Evolutionary conservation across 352 stramenopile genomes (phyloP).

Genomic region (Phytophthora litchii): DNA sequence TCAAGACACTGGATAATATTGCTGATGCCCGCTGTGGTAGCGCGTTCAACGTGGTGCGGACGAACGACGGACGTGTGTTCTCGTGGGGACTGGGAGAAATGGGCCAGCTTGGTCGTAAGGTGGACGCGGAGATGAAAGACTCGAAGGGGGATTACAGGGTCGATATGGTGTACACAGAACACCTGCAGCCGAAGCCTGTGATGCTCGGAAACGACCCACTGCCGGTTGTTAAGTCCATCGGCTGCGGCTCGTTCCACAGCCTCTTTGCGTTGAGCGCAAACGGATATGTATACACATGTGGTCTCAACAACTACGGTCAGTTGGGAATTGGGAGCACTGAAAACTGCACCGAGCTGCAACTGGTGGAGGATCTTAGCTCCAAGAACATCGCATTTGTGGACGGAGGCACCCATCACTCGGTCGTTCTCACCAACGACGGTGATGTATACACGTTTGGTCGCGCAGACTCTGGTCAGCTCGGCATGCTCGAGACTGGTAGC

Average conservation of each 20-base stretch:
- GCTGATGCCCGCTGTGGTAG: slow-evolving; percentile 86
- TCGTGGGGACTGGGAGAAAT: slow-evolving; percentile 93
- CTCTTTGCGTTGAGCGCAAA: slow-evolving; percentile 68
- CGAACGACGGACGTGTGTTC: slow-evolving; percentile 86
- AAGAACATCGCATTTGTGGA: slow-evolving; percentile 82
- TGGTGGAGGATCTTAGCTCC: slow-evolving; percentile 73
- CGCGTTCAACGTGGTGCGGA: slow-evolving; percentile 86
- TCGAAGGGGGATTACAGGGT: slow-evolving; percentile 71
- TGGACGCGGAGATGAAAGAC: slow-evolving; percentile 72
- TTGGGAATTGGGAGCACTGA: slow-evolving; percentile 92
- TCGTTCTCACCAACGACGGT: slow-evolving; percentile 90
- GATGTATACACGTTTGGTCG: slow-evolving; percentile 93
- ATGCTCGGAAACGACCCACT: slow-evolving; percentile 57
- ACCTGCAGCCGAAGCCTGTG: slow-evolving; percentile 81
- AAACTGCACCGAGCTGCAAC: slow-evolving; percentile 69
- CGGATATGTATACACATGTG: slow-evolving; percentile 90
- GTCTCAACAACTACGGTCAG: slow-evolving; percentile 98
- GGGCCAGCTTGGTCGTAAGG: slow-evolving; percentile 82
- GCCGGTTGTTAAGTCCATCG: slow-evolving; percentile 78
- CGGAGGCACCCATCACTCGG: slow-evolving; percentile 92
- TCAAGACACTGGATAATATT: slow-evolving; percentile 64
- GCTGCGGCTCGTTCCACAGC: slow-evolving; percentile 90
- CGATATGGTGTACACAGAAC: slow-evolving; percentile 76
- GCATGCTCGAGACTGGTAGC: slow-evolving; percentile 72
- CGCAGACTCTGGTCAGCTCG: slow-evolving; percentile 94